These are phyloP conservation scores for Scheffersomyces lignosus DNA, from an alignment of 805 yeast species.

Conservation along the genomic window DNA sequence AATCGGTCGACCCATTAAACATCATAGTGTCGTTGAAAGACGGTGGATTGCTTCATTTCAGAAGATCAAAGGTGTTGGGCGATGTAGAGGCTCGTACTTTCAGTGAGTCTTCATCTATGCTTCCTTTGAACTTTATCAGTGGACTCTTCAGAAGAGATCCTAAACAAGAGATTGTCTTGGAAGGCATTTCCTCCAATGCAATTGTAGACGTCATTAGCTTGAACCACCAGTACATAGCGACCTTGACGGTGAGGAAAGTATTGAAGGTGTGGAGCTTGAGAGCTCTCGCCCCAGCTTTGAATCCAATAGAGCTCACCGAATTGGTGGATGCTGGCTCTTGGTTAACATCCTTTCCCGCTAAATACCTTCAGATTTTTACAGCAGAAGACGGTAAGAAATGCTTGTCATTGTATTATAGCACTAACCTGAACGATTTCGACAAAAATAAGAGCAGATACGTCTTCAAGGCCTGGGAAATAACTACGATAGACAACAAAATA, in stretches of 20 bases:
- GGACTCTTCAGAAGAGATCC: conserved; percentile 16
- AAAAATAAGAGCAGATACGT: conserved; percentile 16
- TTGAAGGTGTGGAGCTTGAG: conserved; percentile 62
- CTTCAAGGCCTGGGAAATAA: conserved; percentile 25
- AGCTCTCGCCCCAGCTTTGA: conserved; percentile 24
- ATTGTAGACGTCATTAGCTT: conserved; percentile 43
- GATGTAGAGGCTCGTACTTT: conserved; percentile 49
- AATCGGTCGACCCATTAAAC: conserved; percentile 44
- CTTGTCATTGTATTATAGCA: conserved; percentile 17
- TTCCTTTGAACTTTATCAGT: conserved; percentile 28
- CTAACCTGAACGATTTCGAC: conserved; percentile 12
- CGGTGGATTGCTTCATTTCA: conserved; percentile 70
- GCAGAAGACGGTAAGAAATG: conserved; percentile 7
- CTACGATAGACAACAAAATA: conserved; percentile 2
- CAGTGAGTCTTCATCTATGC: conserved; percentile 45
- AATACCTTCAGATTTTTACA: conserved; percentile 23
- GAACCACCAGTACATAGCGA: conserved; percentile 39
- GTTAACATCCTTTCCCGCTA: conserved; percentile 31
- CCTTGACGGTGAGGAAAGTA: conserved; percentile 54
- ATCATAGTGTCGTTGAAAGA: conserved; percentile 65
- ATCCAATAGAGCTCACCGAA: conserved; percentile 14
- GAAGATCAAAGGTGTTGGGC: conserved; percentile 26
- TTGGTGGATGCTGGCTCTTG: conserved; percentile 17
- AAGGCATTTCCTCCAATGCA: conserved; percentile 39
- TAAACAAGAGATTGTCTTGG: conserved; percentile 23